Evolutionary conservation across 768 basidiomycete genomes (phyloP), one percentile per base, ranked within the genome.

Genomic region (Naganishia vaughanmartiniae): DNA sequence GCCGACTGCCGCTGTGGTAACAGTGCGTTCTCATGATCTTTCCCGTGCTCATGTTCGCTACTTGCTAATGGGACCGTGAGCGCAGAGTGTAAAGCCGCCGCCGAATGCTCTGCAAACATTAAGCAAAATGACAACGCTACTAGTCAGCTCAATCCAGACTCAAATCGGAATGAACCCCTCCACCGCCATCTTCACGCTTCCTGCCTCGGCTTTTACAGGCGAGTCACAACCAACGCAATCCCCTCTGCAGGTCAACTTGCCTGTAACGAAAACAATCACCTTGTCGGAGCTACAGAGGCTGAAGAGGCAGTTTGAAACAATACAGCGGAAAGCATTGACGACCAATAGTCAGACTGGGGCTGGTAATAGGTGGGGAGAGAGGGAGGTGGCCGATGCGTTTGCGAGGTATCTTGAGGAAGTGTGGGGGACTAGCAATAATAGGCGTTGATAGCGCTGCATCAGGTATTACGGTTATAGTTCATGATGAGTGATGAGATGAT

Each of bases 221-320:
- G 54, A 45, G 46, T 63, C 28, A n/a, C 68, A 34, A 30, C 54
- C 15, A 26, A 30, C 14, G 15, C 30, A 56, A 2, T 1, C 45
- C 10, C 46, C 69, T 0, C 28, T 63, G 30, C 30, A 51, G 48
- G 53, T 65, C 65, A 58, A 54, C 28, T 34, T 36, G 69, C 71
- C 54, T 56, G 69, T 0, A 19, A 74, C 85, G 46, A 88, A 91
- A 7, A 85, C 85, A 70, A 74, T 96, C 33, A 92, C 93, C 45
- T 84, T 97, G 7, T 88, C 90, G 0, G 92, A 95, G 82, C 84
- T 96, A 67, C 93, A 95, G 79, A 85, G 94, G 33, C 82, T 90
- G 53, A 97, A 95, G 79, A 85, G 94, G 53, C 93, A 97, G 79
- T 98, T 95, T 76, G 89, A 95, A 36, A 87, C 87, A 4, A 85